These are phyloP conservation scores for Oryza punctata DNA, from an alignment of 176 grass and related monocot genomes.

Conservation along the genomic window DNA sequence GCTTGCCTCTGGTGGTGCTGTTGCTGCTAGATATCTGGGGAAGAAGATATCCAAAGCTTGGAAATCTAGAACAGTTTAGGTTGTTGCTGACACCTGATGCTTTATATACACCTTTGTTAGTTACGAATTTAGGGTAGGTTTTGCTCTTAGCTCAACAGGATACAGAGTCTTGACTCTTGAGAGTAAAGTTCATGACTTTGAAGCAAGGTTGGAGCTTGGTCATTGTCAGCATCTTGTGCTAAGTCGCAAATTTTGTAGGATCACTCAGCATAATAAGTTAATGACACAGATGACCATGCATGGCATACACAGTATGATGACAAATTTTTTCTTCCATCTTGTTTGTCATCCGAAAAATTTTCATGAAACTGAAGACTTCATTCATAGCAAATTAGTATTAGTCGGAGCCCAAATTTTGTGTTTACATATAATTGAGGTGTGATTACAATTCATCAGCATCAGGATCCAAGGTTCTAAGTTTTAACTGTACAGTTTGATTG, in stretches of 20 bases:
- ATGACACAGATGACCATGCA: not conserved
- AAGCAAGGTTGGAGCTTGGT: not conserved
- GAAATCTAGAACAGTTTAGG: slow-evolving; percentile 53
- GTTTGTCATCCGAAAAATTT: not conserved
- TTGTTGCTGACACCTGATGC: not conserved
- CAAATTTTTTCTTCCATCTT: not conserved
- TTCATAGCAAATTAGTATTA: not conserved
- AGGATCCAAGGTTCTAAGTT: not conserved
- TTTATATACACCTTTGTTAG: not conserved
- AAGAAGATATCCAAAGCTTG: slow-evolving; percentile 83
- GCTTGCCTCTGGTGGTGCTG: slow-evolving; percentile 63
- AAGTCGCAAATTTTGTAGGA: slow-evolving; percentile 1
- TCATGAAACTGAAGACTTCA: not conserved
- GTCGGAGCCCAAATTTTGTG: not conserved
- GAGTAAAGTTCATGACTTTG: not conserved
- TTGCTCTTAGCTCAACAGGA: not conserved
- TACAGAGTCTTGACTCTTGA: slow-evolving; percentile 2
- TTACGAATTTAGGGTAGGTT: not conserved
- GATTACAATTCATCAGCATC: not conserved
- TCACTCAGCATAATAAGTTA: not conserved
- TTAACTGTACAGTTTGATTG: not conserved
- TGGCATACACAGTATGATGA: not conserved
- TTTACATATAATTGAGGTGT: not conserved
- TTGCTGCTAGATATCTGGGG: slow-evolving; percentile 62
- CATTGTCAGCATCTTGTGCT: not conserved